Evolutionary conservation across 768 basidiomycete genomes (phyloP).

Genomic region (Lactarius evosmus): DNA sequence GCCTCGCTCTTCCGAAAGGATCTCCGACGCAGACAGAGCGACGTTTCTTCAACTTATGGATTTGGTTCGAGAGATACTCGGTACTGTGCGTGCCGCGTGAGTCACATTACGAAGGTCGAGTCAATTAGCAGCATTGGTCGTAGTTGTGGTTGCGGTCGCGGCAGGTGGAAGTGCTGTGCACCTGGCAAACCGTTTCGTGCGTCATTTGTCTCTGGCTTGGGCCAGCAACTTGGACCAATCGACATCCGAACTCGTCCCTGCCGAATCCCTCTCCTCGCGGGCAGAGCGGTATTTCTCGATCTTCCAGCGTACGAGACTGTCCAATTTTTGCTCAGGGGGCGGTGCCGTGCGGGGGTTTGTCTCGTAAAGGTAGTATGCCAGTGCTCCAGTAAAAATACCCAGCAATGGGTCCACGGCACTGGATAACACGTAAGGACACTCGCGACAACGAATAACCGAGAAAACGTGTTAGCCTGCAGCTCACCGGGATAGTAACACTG

Average conservation of each 20-base stretch:
- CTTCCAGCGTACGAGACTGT: constrained; percentile 63
- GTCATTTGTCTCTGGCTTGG: constrained; percentile 18
- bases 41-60: constrained; percentile 46
- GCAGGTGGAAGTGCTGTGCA: background rate
- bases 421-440: constrained; percentile 17
- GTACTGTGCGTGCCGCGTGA: background rate
- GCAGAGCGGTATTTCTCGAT: constrained; percentile 42
- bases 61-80: constrained; percentile 38
- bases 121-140: background rate
- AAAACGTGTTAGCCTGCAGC: background rate
- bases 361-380: constrained; percentile 81
- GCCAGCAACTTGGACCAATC: constrained; percentile 17
- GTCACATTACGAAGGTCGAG: background rate
- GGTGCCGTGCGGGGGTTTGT: constrained; percentile 71
- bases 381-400: constrained; percentile 71
- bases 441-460: background rate
- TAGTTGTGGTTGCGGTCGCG: background rate
- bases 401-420: constrained; percentile 70
- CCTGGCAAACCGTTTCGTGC: no score
- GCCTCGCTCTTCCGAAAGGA: constrained; percentile 67
- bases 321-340: constrained; percentile 52
- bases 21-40: constrained; percentile 44
- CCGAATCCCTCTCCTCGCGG: constrained; percentile 19
- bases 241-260: constrained; percentile 26
- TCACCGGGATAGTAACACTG: constrained; percentile 38